A percentile compares a stretch with the other conserved stretches of the same genome.
Conservation (phyloP, 345 rosid species). For the Melastoma malabathricum region DNA sequence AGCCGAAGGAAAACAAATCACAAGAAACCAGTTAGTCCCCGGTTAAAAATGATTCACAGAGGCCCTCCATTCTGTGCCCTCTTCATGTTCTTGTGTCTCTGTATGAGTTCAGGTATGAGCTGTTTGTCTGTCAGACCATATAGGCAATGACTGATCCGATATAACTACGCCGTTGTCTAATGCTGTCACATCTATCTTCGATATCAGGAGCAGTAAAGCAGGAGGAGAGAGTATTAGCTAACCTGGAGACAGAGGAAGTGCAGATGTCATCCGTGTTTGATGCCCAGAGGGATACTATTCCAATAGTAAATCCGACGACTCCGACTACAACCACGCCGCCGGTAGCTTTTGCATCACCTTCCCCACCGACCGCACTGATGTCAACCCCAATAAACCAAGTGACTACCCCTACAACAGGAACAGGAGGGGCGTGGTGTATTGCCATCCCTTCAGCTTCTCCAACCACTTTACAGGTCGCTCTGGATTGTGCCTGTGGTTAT, state of each 20-base stretch:
- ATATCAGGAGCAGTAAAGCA: conserved; percentile 34
- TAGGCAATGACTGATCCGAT: background rate
- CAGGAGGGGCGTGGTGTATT: conserved; percentile 64
- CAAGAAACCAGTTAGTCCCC: conserved; percentile 2
- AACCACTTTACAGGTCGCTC: conserved; percentile 84
- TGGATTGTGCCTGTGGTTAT: conserved; percentile 91
- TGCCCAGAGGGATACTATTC: conserved; percentile 29
- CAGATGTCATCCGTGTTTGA: conserved; percentile 12
- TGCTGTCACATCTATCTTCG: conserved; percentile 12
- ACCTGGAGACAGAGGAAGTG: conserved; percentile 14
- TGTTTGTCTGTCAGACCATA: no score
- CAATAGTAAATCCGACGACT: conserved; percentile 57
- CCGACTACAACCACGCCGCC: conserved; percentile 40
- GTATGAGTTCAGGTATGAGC: conserved; percentile 50
- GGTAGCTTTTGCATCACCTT: conserved; percentile 12
- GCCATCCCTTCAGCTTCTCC: conserved; percentile 60
- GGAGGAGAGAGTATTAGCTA: conserved; percentile 10
- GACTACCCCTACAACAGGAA: conserved; percentile 11
- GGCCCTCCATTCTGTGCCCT: conserved; percentile 27
- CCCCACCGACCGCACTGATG: conserved; percentile 22
- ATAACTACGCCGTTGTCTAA: background rate
- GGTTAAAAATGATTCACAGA: conserved; percentile 34
- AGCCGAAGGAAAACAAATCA: conserved; percentile 10
- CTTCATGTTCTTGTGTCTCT: conserved; percentile 18
- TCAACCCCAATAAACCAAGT: conserved; percentile 19